Percentiles rank a stretch among this genome's conserved stretches.
Conservation (phyloP, 2,329 filamentous ascomycete genomes). For the Colletotrichum zoysiae region DNA sequence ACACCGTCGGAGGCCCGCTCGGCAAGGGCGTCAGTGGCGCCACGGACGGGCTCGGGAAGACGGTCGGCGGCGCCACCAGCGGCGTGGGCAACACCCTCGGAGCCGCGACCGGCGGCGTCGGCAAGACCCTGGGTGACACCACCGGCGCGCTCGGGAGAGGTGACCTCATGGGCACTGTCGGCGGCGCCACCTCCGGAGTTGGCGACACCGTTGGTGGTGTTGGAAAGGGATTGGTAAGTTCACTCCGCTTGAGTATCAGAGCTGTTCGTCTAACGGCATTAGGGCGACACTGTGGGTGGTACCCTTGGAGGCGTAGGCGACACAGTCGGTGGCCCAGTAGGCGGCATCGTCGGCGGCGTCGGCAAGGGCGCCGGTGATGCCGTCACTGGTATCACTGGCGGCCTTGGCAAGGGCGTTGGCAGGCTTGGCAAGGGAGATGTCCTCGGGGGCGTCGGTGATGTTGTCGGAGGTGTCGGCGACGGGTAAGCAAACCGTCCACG, state of each 20-base stretch:
- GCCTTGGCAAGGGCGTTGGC: slow-evolving; percentile 33
- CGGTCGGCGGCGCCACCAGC: slow-evolving; percentile 24
- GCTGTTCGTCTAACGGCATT: neutral
- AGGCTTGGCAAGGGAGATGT: slow-evolving; percentile 32
- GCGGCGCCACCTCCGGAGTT: slow-evolving; percentile 27
- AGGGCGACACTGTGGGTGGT: slow-evolving; percentile 37
- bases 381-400: slow-evolving; percentile 36
- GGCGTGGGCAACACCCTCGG: slow-evolving; percentile 34
- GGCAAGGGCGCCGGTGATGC: slow-evolving; percentile 36
- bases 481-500: slow-evolving; percentile 7
- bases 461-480: slow-evolving; percentile 36
- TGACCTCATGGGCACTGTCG: slow-evolving; percentile 30
- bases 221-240: slow-evolving; percentile 36
- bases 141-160: slow-evolving; percentile 33
- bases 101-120: slow-evolving; percentile 23
- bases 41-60: slow-evolving; percentile 23
- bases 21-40: slow-evolving; percentile 19
- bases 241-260: neutral
- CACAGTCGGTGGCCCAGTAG: slow-evolving; percentile 34
- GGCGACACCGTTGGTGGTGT: slow-evolving; percentile 38
- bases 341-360: slow-evolving; percentile 35
- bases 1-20: slow-evolving; percentile 22
- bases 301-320: slow-evolving; percentile 36
- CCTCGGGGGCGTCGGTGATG: slow-evolving; percentile 33
- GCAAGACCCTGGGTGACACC: slow-evolving; percentile 32